Evolutionary conservation across 805 yeast species (phyloP).

Genomic region (Saccharomycopsis capsularis): DNA sequence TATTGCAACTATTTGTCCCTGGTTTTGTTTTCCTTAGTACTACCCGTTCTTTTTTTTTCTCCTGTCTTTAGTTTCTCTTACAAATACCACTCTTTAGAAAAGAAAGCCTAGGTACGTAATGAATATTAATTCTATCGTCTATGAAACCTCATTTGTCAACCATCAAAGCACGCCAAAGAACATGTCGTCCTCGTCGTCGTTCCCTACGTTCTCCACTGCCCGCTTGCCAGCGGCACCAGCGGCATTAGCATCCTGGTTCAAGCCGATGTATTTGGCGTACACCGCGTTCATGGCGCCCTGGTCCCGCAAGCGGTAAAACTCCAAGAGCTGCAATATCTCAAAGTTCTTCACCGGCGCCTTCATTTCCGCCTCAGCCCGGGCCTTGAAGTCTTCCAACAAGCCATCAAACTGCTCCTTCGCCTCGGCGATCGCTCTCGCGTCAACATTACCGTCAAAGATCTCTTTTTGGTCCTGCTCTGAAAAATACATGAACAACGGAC

Average conservation of each 20-base stretch:
- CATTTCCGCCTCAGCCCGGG: not conserved
- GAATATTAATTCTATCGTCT: too few species aligned
- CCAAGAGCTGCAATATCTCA: conserved; percentile 6
- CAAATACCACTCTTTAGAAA: too few species aligned
- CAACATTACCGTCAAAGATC: not conserved
- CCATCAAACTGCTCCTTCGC: not conserved
- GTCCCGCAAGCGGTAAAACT: conserved; percentile 8
- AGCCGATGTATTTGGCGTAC: conserved; percentile 1
- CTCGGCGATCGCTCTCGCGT: not conserved
- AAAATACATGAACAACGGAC: conserved; percentile 13
- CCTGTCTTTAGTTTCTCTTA: too few species aligned
- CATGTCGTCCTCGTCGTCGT: conserved; percentile 28
- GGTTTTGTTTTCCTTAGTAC: too few species aligned
- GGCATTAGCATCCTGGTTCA: conserved; percentile 3
- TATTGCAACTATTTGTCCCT: too few species aligned
- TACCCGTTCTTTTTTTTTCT: too few species aligned
- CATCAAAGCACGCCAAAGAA: conserved; percentile 19
- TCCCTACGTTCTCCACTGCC: conserved; percentile 26
- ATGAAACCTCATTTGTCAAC: conserved; percentile 28
- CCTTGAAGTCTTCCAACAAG: not conserved
- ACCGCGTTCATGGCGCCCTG: not conserved
- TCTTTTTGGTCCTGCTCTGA: too few species aligned
- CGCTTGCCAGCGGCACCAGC: conserved; percentile 1
- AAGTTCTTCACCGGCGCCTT: conserved; percentile 1
- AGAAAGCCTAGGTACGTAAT: too few species aligned